A percentile compares a stretch with the other conserved stretches of the same genome.
Conservation (phyloP, 495 filamentous ascomycete species). For the Neurospora sp. region DNA sequence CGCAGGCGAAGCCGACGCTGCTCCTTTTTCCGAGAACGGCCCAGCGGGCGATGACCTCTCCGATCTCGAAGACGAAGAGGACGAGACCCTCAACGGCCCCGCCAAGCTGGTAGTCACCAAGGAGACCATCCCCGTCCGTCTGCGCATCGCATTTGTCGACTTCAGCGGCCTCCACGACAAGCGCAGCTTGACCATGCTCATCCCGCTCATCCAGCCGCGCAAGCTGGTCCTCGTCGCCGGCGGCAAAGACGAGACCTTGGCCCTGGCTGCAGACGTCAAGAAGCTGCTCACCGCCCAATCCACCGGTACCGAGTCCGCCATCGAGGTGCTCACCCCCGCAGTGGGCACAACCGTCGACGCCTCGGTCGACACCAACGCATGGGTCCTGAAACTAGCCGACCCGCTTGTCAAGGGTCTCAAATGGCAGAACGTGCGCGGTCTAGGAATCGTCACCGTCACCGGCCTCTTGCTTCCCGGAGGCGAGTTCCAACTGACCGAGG, state of each 20-base stretch:
- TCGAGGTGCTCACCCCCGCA: conserved; percentile 69
- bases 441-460: conserved; percentile 82
- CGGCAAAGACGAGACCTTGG: conserved; percentile 60
- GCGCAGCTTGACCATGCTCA: conserved; percentile 83
- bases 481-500: conserved; percentile 41
- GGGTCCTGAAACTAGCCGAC: conserved; percentile 84
- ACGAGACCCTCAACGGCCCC: conserved; percentile 51
- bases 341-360: conserved; percentile 68
- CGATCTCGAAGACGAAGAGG: conserved; percentile 44
- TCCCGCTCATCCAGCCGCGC: conserved; percentile 85
- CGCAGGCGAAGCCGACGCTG: conserved; percentile 31
- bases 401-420: conserved; percentile 70
- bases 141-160: conserved; percentile 78
- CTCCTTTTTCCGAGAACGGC: conserved; percentile 27
- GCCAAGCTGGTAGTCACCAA: conserved; percentile 57
- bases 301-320: conserved; percentile 20
- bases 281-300: conserved; percentile 54
- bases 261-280: conserved; percentile 70
- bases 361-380: conserved; percentile 95
- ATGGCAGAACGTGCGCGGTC: conserved; percentile 86
- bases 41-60: conserved; percentile 41
- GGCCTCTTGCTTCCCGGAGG: conserved; percentile 45
- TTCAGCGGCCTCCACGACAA: conserved; percentile 90
- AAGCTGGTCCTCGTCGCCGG: conserved; percentile 88
- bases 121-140: conserved; percentile 51